Conservation (phyloP, 352 stramenopile genomes). For the Phytophthora agathidicida region DNA sequence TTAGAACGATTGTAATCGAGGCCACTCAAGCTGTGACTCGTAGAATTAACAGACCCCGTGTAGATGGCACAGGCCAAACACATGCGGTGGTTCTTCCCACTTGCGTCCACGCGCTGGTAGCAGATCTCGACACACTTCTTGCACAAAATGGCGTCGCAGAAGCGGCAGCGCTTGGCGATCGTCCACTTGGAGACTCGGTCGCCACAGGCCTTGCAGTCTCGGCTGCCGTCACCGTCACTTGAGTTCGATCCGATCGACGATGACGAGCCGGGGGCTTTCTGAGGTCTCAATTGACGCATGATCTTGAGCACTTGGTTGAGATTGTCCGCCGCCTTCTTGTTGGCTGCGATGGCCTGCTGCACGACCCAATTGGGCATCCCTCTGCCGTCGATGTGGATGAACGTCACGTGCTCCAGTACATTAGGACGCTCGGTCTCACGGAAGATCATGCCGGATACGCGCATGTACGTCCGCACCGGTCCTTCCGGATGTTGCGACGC, state of each 20-base stretch:
- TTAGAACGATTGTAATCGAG: conserved; percentile 16
- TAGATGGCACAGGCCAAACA: conserved; percentile 53
- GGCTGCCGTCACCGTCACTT: conserved; percentile 21
- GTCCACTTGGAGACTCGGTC: conserved; percentile 72
- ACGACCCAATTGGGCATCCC: conserved; percentile 53
- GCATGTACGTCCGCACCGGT: conserved; percentile 55
- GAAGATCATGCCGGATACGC: conserved; percentile 63
- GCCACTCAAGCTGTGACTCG: conserved; percentile 23
- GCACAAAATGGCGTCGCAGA: conserved; percentile 68
- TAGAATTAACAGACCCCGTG: conserved; percentile 25
- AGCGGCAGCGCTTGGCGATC: conserved; percentile 60
- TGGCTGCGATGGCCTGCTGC: conserved; percentile 46
- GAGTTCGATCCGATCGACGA: conserved; percentile 12
- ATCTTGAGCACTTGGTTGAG: conserved; percentile 76
- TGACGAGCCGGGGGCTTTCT: conserved; percentile 17
- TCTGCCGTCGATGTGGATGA: conserved; percentile 59
- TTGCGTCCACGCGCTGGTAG: conserved; percentile 45
- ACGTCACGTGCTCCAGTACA: conserved; percentile 60
- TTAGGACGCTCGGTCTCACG: conserved; percentile 61
- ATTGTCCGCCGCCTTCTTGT: conserved; percentile 53
- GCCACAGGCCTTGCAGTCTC: conserved; percentile 57
- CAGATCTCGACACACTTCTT: conserved; percentile 64
- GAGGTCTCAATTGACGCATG: conserved; percentile 44
- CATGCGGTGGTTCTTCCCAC: conserved; percentile 61
- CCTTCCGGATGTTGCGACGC: conserved; percentile 62